Evolutionary conservation across 1,139 yeast genomes (phyloP).

Genomic region (Saccharomyces pastorianus): DNA sequence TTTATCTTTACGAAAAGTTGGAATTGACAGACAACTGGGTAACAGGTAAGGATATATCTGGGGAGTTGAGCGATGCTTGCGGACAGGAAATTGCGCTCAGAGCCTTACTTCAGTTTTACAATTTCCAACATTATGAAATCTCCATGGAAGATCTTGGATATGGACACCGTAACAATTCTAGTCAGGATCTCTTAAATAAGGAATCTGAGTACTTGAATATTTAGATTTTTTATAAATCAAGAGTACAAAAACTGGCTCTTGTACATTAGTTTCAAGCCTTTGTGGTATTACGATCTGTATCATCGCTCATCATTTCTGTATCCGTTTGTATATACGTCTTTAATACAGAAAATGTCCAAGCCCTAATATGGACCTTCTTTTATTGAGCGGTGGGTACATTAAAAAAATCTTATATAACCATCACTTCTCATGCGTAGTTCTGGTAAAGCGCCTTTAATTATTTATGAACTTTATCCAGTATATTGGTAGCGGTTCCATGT

Average conservation of each 20-base stretch:
- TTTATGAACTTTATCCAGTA: too few species aligned
- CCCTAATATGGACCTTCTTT: not conserved
- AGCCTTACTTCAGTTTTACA: constrained; percentile 72
- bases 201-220: constrained; percentile 31
- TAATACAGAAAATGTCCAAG: not conserved
- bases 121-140: constrained; percentile 47
- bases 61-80: constrained; percentile 67
- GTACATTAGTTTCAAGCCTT: too few species aligned
- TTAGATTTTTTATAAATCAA: not conserved
- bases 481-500: too few species aligned
- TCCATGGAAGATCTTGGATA: constrained; percentile 53
- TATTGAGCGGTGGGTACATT: too few species aligned
- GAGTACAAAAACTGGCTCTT: too few species aligned
- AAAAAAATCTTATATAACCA: too few species aligned
- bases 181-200: constrained; percentile 28
- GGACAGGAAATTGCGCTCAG: constrained; percentile 84
- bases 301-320: too few species aligned
- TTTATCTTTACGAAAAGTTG: constrained; percentile 67
- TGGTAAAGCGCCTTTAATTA: too few species aligned
- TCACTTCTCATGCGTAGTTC: too few species aligned
- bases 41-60: constrained; percentile 71
- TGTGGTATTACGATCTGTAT: too few species aligned
- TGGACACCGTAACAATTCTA: constrained; percentile 31
- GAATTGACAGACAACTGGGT: constrained; percentile 82
- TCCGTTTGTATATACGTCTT: not conserved